phyloP scores from a whole-genome alignment of 768 basidiomycete genomes.

The Termitomyces sp. region DNA sequence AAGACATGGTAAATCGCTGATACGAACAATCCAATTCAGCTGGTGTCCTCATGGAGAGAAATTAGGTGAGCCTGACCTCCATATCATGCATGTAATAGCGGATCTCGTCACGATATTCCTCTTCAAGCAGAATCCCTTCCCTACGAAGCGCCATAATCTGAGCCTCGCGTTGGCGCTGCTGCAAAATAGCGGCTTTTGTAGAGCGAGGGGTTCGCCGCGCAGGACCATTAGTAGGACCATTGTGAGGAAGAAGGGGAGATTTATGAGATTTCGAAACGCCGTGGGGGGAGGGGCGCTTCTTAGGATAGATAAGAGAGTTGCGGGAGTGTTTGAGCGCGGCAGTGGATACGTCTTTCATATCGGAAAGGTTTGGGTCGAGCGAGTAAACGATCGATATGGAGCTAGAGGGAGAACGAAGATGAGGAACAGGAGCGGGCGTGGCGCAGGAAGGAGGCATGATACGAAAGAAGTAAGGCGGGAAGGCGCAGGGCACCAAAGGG shows the following conservation, averaged over 20 bases:
- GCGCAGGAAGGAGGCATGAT: slow-evolving; percentile 16
- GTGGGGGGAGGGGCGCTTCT: slow-evolving; percentile 81
- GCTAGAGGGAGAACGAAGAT: slow-evolving; percentile 24
- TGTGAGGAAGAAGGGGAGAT: slow-evolving; percentile 45
- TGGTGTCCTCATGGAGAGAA: slow-evolving; percentile 8
- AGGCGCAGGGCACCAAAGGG: background rate
- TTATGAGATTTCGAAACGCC: slow-evolving; percentile 69
- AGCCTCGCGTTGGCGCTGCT: slow-evolving; percentile 64
- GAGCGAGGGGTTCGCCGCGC: slow-evolving; percentile 62
- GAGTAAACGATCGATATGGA: slow-evolving; percentile 38
- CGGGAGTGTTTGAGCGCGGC: slow-evolving; percentile 57
- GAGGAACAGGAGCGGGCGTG: slow-evolving; percentile 15
- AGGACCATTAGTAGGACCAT: slow-evolving; percentile 43
- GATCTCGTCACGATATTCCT: slow-evolving; percentile 94
- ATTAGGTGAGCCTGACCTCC: slow-evolving; percentile 68
- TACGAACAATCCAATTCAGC: slow-evolving; percentile 7
- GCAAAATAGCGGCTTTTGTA: slow-evolving; percentile 51
- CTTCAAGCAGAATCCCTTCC: slow-evolving; percentile 80
- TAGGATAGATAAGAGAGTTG: slow-evolving; percentile 65
- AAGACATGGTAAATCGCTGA: slow-evolving; percentile 78
- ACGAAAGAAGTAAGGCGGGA: slow-evolving; percentile 13
- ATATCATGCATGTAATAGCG: slow-evolving; percentile 93
- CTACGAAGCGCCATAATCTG: slow-evolving; percentile 65
- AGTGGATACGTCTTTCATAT: slow-evolving; percentile 76
- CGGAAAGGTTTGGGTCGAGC: slow-evolving; percentile 37